Conservation (phyloP, 176 grass and related monocot species). For the Aegilops sharonensis region DNA sequence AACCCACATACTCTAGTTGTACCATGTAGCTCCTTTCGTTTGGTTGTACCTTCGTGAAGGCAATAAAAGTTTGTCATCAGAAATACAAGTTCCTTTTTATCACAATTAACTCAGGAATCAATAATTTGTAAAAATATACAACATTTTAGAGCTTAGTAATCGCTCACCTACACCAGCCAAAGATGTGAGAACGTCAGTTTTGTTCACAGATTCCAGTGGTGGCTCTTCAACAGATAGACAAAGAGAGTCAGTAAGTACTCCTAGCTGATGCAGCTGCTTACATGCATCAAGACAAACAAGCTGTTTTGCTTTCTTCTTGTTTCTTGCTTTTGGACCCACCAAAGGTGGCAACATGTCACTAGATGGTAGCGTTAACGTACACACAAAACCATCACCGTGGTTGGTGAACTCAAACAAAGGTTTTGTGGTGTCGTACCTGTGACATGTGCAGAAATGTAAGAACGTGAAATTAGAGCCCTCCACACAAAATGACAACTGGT, state of each 20-base stretch:
- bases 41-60: constrained; percentile 71
- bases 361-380: constrained; percentile 65
- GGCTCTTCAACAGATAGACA: constrained; percentile 41
- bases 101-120: not conserved
- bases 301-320: constrained; percentile 61
- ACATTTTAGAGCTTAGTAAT: constrained; percentile 20
- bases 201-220: constrained; percentile 21
- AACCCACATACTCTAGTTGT: constrained; percentile 43
- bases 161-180: constrained; percentile 58
- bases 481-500: constrained; percentile 4
- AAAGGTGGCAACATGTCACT: constrained; percentile 63
- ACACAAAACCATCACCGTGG: constrained; percentile 51
- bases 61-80: not conserved
- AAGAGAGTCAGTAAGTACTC: constrained; percentile 73
- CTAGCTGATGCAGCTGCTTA: constrained; percentile 74
- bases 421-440: constrained; percentile 55
- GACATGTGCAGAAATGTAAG: not conserved
- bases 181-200: constrained; percentile 15
- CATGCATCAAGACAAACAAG: constrained; percentile 86
- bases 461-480: not conserved
- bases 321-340: constrained; percentile 54
- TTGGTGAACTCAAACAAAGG: constrained; percentile 48
- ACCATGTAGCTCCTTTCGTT: constrained; percentile 80
- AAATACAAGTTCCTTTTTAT: not conserved
- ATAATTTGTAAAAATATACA: constrained; percentile 18